phyloP scores from a whole-genome alignment of 768 basidiomycete genomes.

The Tulasnella sp. region DNA sequence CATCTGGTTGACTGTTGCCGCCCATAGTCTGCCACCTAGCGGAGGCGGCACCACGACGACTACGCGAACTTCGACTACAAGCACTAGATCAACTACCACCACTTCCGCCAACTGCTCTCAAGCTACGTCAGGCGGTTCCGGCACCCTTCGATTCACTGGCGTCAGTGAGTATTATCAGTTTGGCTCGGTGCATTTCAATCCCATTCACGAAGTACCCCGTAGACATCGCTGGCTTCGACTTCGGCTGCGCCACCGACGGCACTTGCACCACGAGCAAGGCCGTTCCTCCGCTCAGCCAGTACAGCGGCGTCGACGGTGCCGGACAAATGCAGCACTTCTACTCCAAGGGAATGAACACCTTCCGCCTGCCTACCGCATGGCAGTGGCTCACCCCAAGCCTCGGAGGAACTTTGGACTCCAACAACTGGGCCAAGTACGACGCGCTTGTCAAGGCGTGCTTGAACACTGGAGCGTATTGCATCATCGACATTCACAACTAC shows the following conservation, averaged over 20 bases:
- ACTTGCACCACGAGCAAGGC: conserved; percentile 37
- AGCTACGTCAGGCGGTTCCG: background rate
- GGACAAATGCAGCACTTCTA: conserved; percentile 63
- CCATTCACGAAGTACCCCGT: conserved; percentile 43
- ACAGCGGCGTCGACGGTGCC: conserved; percentile 47
- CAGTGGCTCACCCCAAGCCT: conserved; percentile 42
- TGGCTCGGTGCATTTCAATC: conserved; percentile 29
- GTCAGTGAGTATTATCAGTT: conserved; percentile 16
- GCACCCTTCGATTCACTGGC: background rate
- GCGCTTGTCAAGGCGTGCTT: conserved; percentile 52
- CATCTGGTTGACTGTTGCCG: too few relatives aligned
- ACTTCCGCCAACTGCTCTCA: background rate
- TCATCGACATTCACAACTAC: conserved; percentile 46
- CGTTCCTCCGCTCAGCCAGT: conserved; percentile 38
- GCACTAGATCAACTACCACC: background rate
- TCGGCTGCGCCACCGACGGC: conserved; percentile 25
- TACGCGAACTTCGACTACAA: background rate
- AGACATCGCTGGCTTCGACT: conserved; percentile 26
- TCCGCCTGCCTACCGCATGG: conserved; percentile 63
- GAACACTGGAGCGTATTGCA: conserved; percentile 49
- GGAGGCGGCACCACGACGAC: too few relatives aligned
- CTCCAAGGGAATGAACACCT: conserved; percentile 51
- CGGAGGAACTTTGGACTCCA: conserved; percentile 44
- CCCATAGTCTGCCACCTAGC: too few relatives aligned
- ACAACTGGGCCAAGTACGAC: conserved; percentile 51